phyloP scores from a whole-genome alignment of 345 rosid genomes.

The Corchorus capsularis region DNA sequence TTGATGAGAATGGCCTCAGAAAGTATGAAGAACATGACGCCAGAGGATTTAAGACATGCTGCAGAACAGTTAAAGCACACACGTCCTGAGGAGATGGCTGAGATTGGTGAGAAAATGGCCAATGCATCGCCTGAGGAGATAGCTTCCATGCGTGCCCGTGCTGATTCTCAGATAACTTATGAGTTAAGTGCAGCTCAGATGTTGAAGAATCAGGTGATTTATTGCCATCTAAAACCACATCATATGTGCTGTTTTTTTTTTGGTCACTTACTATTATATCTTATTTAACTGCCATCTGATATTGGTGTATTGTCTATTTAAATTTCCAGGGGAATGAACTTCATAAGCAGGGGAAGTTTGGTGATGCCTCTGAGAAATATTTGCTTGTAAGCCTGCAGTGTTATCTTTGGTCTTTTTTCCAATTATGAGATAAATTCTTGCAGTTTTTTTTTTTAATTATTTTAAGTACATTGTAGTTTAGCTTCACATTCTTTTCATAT shows the following conservation, averaged over 20 bases:
- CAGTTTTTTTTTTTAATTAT: background rate
- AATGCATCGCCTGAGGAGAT: slow-evolving; percentile 85
- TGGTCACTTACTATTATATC: background rate
- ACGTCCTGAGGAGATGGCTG: slow-evolving; percentile 82
- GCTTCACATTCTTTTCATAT: background rate
- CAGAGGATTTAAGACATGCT: slow-evolving; percentile 84
- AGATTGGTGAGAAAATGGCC: slow-evolving; percentile 88
- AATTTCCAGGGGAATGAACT: slow-evolving; percentile 78
- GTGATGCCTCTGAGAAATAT: slow-evolving; percentile 77
- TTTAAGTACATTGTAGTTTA: too few species aligned
- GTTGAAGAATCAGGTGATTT: slow-evolving; percentile 74
- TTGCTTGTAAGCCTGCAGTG: slow-evolving; percentile 57
- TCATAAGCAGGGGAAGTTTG: slow-evolving; percentile 75
- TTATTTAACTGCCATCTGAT: slow-evolving; percentile 10
- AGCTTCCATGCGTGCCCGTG: slow-evolving; percentile 73
- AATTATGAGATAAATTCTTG: slow-evolving; percentile 1
- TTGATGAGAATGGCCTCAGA: slow-evolving; percentile 96
- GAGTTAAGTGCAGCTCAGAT: slow-evolving; percentile 76
- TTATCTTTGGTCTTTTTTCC: slow-evolving; percentile 3
- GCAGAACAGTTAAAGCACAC: slow-evolving; percentile 87
- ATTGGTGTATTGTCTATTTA: slow-evolving; percentile 4
- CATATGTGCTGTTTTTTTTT: slow-evolving; percentile 1
- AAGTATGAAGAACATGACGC: slow-evolving; percentile 88
- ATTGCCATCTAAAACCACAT: background rate
- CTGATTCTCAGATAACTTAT: slow-evolving; percentile 73